Percentiles rank a stretch among this genome's conserved stretches.
These are phyloP conservation scores for Pichia inconspicua DNA, from an alignment of 1,139 yeast species.

Conservation along the genomic window DNA sequence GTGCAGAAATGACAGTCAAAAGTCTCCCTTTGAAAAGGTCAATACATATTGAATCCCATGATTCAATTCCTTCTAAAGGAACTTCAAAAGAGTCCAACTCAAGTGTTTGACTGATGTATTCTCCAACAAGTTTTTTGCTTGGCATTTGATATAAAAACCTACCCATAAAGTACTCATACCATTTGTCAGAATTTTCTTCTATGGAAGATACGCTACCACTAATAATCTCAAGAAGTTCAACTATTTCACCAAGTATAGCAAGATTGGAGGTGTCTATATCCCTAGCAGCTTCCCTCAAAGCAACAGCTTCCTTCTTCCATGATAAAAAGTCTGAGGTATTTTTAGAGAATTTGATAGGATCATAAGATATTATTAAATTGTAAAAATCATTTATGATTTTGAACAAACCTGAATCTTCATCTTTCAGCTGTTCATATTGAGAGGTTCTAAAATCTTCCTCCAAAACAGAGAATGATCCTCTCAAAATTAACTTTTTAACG, in stretches of 20 bases:
- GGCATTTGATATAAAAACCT: slow-evolving; percentile 59
- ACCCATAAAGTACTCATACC: slow-evolving; percentile 70
- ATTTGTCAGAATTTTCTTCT: slow-evolving; percentile 40
- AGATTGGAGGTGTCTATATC: slow-evolving; percentile 21
- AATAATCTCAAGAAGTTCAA: slow-evolving; percentile 37
- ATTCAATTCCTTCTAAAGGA: slow-evolving; percentile 18
- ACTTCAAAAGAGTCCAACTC: slow-evolving; percentile 12
- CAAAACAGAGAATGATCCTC: slow-evolving; percentile 60
- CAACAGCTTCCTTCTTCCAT: slow-evolving; percentile 48
- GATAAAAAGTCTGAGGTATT: slow-evolving; percentile 37
- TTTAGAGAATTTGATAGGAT: slow-evolving; percentile 31
- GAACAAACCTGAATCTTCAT: slow-evolving; percentile 30
- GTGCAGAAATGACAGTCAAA: slow-evolving; percentile 50
- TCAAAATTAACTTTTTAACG: slow-evolving; percentile 45
- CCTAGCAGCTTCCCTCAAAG: slow-evolving; percentile 37
- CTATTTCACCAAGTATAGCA: slow-evolving; percentile 34
- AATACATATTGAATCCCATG: slow-evolving; percentile 57
- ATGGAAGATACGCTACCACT: slow-evolving; percentile 52
- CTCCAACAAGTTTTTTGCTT: slow-evolving; percentile 34
- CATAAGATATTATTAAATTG: slow-evolving; percentile 35
- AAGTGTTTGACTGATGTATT: slow-evolving; percentile 32
- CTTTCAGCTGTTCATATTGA: slow-evolving; percentile 34
- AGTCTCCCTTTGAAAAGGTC: slow-evolving; percentile 53
- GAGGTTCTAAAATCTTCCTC: slow-evolving; percentile 38
- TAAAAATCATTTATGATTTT: slow-evolving; percentile 40